Evolutionary conservation across 2,329 filamentous ascomycete genomes (phyloP), one percentile per base, ranked within the genome.

Genomic region (Aspergillus ruber): DNA sequence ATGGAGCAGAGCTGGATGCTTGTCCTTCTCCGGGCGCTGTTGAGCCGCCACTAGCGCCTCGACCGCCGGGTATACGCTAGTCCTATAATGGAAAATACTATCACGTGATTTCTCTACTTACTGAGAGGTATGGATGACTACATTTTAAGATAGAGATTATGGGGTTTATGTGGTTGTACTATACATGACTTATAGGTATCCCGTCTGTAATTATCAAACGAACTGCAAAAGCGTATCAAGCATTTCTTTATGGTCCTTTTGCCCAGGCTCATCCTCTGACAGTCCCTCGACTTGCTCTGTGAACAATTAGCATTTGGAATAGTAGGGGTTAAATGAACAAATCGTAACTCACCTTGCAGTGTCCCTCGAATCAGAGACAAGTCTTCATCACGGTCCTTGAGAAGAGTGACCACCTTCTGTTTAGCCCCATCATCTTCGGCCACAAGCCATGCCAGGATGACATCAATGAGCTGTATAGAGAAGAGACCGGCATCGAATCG

Each of bases 381-480:
- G 6, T 75, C 73, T 61, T 88, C 84, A 55, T 86, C 86, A 17
- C 79, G 76, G 50, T 88, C 84, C 1, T 78, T 81, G 36, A 96
- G 70, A 3, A 86, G 68, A 18, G 75, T 70, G 43, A 75, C 68
- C 27, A 95, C 82, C 58, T 77, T 85, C 47, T 71, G 74, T 57
- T 77, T 81, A 1, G 88, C 87, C 0, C 88, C 89, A 29, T 76
- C 76, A 60, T 98, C 93, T 69, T 98, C 93, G 0, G 90, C 93
- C 6, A 89, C 78, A 27, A 97, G 76, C 93, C 93, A 98, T 10
- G 90, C 88, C 25, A 98, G 69, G 25, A 93, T 81, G 0, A 90
- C 79, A 71, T 97, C 91, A 41, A 93, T 80, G 2, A 82, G 86
- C 71, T 95, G 89, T 47, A 96, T 69, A 21, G 81, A 85, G 65